phyloP scores from a whole-genome alignment of 2,329 filamentous ascomycete genomes.

The Exophiala alcalophila region DNA sequence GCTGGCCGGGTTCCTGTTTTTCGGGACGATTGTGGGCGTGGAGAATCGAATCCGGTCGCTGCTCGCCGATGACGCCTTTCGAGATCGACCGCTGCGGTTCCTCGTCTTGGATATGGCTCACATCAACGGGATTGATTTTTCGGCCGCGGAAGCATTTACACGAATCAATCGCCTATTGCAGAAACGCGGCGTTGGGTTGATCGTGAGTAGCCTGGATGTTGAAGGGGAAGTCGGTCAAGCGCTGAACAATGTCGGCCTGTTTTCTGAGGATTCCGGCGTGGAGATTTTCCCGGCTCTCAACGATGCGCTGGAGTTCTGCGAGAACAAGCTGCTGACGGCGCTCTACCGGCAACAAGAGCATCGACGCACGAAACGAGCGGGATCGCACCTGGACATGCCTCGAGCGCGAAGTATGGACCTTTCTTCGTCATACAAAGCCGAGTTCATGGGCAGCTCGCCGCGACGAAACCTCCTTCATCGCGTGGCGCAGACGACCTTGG shows the following conservation, averaged over 20 bases:
- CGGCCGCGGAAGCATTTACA: constrained; percentile 90
- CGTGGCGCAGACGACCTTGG: constrained; percentile 74
- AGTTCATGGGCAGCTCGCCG: constrained; percentile 68
- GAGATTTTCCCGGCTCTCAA: constrained; percentile 86
- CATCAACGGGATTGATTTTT: constrained; percentile 92
- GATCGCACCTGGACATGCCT: constrained; percentile 29
- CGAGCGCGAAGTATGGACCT: constrained; percentile 20
- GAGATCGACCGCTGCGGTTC: constrained; percentile 76
- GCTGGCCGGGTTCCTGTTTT: constrained; percentile 93
- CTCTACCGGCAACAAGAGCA: constrained; percentile 68
- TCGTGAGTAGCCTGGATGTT: constrained; percentile 78
- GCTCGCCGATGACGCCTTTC: constrained; percentile 78
- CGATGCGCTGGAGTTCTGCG: constrained; percentile 86
- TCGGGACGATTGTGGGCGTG: constrained; percentile 93
- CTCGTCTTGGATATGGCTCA: constrained; percentile 84
- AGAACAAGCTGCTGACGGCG: constrained; percentile 85
- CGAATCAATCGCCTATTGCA: constrained; percentile 82
- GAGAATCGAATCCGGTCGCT: constrained; percentile 81
- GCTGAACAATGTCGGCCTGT: constrained; percentile 79
- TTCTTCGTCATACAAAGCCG: constrained; percentile 38
- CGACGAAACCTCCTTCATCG: constrained; percentile 72
- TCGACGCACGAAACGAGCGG: constrained; percentile 30
- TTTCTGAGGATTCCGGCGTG: constrained; percentile 69
- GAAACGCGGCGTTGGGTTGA: constrained; percentile 72
- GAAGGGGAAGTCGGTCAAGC: constrained; percentile 72